Evolutionary conservation across 179 eudicot genomes (phyloP), one percentile per base, ranked within the genome.

Genomic region (Spergularia azorica): DNA sequence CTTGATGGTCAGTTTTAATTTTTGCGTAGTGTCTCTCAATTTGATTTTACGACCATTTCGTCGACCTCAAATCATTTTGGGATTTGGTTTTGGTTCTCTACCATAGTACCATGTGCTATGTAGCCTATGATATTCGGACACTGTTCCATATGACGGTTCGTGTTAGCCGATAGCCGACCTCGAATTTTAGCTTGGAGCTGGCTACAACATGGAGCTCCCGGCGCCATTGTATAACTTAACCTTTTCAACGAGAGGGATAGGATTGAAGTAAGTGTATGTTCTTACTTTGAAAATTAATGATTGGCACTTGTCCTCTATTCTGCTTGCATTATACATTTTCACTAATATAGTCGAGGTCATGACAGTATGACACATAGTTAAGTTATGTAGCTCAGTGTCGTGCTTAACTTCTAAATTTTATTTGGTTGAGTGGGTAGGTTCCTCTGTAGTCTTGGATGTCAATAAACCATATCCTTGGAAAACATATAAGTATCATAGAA

Each of bases 211-310:
- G 26, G 94, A 90, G 67, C 88, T 92, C 67, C 75, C 93, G 67
- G 88, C 85, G 21, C 97, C 98, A 56, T 86, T 95, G 82, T 97
- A 95, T 84, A 91, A 95, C 77, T 82, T 88, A 67, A 95, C 98
- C 71, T 80, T 71, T 67, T 88, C 97, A 32, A 81, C 91, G 2
- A 85, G 86, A 84, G 98, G 79, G 97, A 85, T 64, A 85, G 97
- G 71, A 85, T 95, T 60, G 97, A 95, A 84, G 96, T 89, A 85
- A 77, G 88, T 81, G 98, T 95, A 90, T 77, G 88, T 77, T 63
- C 16, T 13, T 56, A 6, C 48, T 26, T 63, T 66, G 15, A 9
- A 9, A 26, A 16, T 75, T n/a, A 2, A 36, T 56, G 26, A n/a
- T 61, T 57, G 2, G 43, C 3, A 41, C 43, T 41, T 41, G 3